Conservation (phyloP, 2,329 filamentous ascomycete species). For the Arthrocladium fulminans region DNA sequence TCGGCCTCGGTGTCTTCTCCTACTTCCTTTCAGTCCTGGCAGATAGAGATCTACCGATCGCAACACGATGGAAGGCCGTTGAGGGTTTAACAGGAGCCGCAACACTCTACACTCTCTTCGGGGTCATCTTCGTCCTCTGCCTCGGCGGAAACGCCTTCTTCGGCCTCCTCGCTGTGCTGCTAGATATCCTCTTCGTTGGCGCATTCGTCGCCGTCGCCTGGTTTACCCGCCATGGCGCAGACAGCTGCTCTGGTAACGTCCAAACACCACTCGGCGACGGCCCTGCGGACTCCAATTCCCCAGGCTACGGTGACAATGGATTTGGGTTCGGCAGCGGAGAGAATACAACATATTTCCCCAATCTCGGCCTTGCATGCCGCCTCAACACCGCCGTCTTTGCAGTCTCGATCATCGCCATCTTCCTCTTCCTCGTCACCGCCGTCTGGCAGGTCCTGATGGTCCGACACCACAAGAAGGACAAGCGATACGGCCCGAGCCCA, state of each 20-base stretch:
- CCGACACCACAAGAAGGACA: constrained; percentile 64
- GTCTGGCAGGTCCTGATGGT: constrained; percentile 59
- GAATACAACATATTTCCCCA: constrained; percentile 28
- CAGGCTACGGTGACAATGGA: constrained; percentile 41
- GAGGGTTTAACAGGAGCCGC: constrained; percentile 68
- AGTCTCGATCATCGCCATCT: constrained; percentile 69
- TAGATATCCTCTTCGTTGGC: constrained; percentile 68
- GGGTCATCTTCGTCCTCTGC: constrained; percentile 68
- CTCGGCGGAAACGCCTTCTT: constrained; percentile 67
- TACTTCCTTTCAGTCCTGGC: constrained; percentile 73
- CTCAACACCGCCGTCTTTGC: constrained; percentile 71
- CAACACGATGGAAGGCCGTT: constrained; percentile 60
- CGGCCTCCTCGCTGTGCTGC: constrained; percentile 58
- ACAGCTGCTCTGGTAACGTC: constrained; percentile 56
- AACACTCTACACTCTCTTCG: constrained; percentile 63
- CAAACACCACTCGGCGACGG: constrained; percentile 62
- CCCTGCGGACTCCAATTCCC: constrained; percentile 40
- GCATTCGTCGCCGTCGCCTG: constrained; percentile 75
- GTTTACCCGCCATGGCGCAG: constrained; percentile 60
- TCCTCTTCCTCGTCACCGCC: constrained; percentile 68
- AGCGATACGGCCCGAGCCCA: constrained; percentile 59
- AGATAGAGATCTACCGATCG: constrained; percentile 55
- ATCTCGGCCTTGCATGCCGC: constrained; percentile 56
- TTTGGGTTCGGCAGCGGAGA: constrained; percentile 18
- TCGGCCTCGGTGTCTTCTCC: constrained; percentile 70